Evolutionary conservation across 441 rosid species (phyloP), one percentile per base, ranked within the genome.

Genomic region (Gossypium schwendimanii): DNA sequence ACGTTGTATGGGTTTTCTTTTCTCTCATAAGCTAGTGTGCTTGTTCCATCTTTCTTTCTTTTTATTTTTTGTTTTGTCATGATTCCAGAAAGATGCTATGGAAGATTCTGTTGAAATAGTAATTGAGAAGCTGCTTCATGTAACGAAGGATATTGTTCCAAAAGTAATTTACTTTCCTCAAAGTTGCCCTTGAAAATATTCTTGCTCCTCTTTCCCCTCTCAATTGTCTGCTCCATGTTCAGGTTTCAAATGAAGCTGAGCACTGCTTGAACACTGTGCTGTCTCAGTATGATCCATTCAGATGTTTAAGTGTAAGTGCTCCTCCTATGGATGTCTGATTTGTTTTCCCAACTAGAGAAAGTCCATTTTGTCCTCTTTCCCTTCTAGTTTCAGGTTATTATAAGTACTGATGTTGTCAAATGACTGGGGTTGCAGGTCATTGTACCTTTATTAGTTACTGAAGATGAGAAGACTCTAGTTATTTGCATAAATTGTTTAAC

Each of bases 381-480:
- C 21, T 0, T 21, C 64, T 55, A 23, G 63, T 64, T 62, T 64
- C 28, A 3, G 5, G 53, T 76, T 28, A 44, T 47, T 41, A 6
- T 62, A 53, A 44, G 59, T 71, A 75, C 8, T 75, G 69, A 78
- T 76, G 70, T 55, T 53, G 24, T 63, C 23, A 54, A 21, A 65
- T 77, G 44, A 28, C 67, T 77, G 68, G 41, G 79, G 12, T 74
- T 75, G 76, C 93, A 95, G 99, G 98, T 90, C 50, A 79, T 93
- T 74, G 93, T 83, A 45, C 99, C 99, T 45, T 78, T 93, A 65
- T 79, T 96, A 89, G 97, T 90, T 41, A 84, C 97, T 14, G 99
- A 96, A 76, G 97, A 93, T 79, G 97, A 93, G 83, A 91, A 93
- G 84, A 89, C 96, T 72, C 99, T 93, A 47, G 96, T 93, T 45